Percentiles rank a stretch among this genome's conserved stretches.
phyloP scores from a whole-genome alignment of 192 early-diverging fungal species.

The Rhizoclosmatium sp. region DNA sequence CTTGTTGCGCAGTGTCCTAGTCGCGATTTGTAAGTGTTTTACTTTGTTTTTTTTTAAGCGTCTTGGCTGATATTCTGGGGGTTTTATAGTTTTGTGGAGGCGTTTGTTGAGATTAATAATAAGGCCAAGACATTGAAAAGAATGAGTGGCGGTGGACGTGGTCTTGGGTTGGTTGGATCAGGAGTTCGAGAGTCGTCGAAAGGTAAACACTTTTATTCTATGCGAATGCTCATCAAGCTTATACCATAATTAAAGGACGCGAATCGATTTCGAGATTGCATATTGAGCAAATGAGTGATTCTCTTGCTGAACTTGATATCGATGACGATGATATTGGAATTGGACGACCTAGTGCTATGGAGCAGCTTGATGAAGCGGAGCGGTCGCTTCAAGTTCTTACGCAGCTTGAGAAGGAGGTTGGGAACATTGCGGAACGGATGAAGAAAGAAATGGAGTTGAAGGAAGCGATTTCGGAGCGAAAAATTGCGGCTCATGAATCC shows the following conservation, averaged over 20 bases:
- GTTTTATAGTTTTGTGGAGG: constrained; percentile 15
- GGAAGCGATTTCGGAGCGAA: constrained; percentile 33
- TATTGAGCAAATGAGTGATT: constrained; percentile 29
- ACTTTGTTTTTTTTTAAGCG: background rate
- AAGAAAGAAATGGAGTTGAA: constrained; percentile 42
- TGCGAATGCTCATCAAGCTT: background rate
- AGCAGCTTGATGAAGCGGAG: constrained; percentile 36
- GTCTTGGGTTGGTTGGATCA: too few species aligned
- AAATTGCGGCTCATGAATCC: constrained; percentile 36
- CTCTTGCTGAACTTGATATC: constrained; percentile 22
- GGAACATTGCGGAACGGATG: constrained; percentile 32
- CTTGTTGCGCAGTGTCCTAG: constrained; percentile 20
- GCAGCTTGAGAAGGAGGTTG: constrained; percentile 39
- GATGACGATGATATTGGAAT: background rate
- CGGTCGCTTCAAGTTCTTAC: constrained; percentile 24
- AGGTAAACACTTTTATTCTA: too few species aligned
- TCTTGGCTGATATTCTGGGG: background rate
- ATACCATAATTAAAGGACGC: background rate
- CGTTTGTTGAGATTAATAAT: constrained; percentile 1
- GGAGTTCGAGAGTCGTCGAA: too few species aligned
- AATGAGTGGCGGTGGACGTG: background rate
- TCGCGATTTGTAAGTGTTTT: constrained; percentile 26
- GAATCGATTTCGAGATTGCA: background rate
- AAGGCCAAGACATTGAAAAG: background rate
- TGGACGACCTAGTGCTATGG: constrained; percentile 2